Evolutionary conservation across 345 rosid genomes (phyloP).

Genomic region (Aquilaria yunnanensis): DNA sequence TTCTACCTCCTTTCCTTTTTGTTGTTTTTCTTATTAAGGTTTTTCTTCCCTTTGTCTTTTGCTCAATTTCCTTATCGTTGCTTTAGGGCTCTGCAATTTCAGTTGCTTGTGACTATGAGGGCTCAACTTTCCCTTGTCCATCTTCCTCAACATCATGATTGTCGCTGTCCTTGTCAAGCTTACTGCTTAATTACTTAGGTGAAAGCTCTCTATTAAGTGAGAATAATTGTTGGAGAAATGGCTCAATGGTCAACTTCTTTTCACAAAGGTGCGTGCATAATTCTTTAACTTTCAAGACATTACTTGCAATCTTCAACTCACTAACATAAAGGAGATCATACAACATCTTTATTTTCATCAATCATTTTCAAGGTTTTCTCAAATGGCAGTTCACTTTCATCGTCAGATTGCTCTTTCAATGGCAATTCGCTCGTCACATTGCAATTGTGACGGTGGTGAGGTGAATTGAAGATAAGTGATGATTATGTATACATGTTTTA

Average conservation of each 20-base stretch:
- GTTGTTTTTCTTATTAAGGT: neutral
- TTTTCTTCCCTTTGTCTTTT: no score
- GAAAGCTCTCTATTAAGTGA: neutral
- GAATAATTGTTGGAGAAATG: constrained; percentile 6
- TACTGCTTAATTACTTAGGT: neutral
- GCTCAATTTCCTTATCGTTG: neutral
- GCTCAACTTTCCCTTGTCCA: neutral
- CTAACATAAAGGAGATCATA: constrained; percentile 10
- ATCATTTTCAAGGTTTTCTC: constrained; percentile 4
- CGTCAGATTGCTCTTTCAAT: neutral
- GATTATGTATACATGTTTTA: no score
- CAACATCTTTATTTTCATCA: constrained; percentile 11
- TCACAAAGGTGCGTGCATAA: constrained; percentile 11
- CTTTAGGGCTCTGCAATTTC: neutral
- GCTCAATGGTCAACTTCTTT: constrained; percentile 10
- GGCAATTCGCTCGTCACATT: constrained; percentile 1
- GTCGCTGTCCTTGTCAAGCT: neutral
- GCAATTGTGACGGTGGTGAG: no score
- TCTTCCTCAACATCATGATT: constrained; percentile 3
- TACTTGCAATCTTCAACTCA: constrained; percentile 5
- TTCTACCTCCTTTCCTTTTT: neutral
- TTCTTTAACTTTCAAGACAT: constrained; percentile 8
- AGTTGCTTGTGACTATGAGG: neutral
- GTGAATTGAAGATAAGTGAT: no score
- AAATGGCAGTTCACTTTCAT: neutral